Evolutionary conservation across 1,139 yeast genomes (phyloP).

Genomic region (Protomyces gravidus): DNA sequence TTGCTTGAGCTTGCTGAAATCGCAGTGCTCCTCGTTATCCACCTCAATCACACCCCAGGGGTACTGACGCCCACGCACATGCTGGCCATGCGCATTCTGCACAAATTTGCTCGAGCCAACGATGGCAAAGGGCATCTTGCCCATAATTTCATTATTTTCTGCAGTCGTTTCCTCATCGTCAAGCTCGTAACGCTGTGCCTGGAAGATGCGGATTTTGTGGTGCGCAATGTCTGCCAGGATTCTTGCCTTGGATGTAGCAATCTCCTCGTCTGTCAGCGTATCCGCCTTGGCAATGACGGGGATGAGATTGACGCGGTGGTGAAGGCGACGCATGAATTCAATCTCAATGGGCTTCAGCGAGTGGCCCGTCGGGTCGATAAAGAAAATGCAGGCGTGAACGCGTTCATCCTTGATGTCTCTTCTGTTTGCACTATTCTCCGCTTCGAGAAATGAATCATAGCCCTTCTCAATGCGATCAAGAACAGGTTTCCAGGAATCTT

Average conservation of each 20-base stretch:
- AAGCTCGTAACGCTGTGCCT: conserved; percentile 71
- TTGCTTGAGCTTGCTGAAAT: conserved; percentile 85
- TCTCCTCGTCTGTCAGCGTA: conserved; percentile 84
- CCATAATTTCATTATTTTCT: conserved; percentile 63
- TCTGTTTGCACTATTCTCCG: conserved; percentile 82
- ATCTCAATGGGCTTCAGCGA: conserved; percentile 84
- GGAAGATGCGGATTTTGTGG: conserved; percentile 73
- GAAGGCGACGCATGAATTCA: conserved; percentile 80
- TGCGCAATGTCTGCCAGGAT: conserved; percentile 54
- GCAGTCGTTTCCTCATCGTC: conserved; percentile 81
- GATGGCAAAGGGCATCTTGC: conserved; percentile 84
- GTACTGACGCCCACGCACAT: conserved; percentile 86
- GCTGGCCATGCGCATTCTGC: conserved; percentile 66
- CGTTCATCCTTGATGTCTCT: conserved; percentile 66
- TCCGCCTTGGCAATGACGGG: conserved; percentile 96
- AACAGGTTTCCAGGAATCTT: conserved; percentile 87
- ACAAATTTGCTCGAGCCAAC: conserved; percentile 84
- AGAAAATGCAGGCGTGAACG: conserved; percentile 80
- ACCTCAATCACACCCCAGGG: conserved; percentile 99
- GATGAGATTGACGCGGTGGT: conserved; percentile 85
- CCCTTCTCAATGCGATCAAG: conserved; percentile 83
- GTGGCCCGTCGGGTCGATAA: conserved; percentile 97
- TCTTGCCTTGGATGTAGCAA: conserved; percentile 61
- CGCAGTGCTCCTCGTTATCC: conserved; percentile 91
- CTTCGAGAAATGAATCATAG: conserved; percentile 82